A percentile compares a stretch with the other conserved stretches of the same genome.
Conservation (phyloP, 352 stramenopile genomes). For the Aphanomyces astaci region DNA sequence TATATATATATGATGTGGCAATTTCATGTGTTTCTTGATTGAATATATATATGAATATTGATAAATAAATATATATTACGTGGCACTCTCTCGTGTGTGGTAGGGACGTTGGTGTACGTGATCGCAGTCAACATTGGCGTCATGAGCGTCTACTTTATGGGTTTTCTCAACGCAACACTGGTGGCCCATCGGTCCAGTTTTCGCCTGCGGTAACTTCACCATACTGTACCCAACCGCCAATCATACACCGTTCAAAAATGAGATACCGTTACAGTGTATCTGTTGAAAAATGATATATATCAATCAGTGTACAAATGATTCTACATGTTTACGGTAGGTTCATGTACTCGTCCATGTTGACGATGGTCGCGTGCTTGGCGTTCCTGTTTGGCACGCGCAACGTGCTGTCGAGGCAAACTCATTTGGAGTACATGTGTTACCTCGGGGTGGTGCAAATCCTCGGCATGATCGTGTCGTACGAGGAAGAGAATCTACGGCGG, state of each 20-base stretch:
- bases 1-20: background rate
- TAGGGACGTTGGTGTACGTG: conserved; percentile 14
- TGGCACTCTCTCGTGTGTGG: too few species aligned
- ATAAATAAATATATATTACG: too few species aligned
- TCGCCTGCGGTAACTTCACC: conserved; percentile 34
- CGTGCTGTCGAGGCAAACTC: background rate
- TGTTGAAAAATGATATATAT: too few species aligned
- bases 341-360: conserved; percentile 67
- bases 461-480: conserved; percentile 80
- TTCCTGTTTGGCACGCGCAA: conserved; percentile 31
- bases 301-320: too few species aligned
- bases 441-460: conserved; percentile 58
- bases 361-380: conserved; percentile 41
- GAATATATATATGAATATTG: too few species aligned
- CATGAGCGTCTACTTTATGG: conserved; percentile 71
- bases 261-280: too few species aligned
- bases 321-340: conserved; percentile 31
- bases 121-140: conserved; percentile 21
- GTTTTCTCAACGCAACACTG: conserved; percentile 69
- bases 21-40: too few species aligned
- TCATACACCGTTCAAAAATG: background rate
- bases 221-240: background rate
- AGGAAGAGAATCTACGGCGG: conserved; percentile 67
- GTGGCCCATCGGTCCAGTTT: conserved; percentile 71
- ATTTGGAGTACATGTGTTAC: conserved; percentile 55